phyloP scores from a whole-genome alignment of 2,329 filamentous ascomycete genomes.

The Didymella segeticola region DNA sequence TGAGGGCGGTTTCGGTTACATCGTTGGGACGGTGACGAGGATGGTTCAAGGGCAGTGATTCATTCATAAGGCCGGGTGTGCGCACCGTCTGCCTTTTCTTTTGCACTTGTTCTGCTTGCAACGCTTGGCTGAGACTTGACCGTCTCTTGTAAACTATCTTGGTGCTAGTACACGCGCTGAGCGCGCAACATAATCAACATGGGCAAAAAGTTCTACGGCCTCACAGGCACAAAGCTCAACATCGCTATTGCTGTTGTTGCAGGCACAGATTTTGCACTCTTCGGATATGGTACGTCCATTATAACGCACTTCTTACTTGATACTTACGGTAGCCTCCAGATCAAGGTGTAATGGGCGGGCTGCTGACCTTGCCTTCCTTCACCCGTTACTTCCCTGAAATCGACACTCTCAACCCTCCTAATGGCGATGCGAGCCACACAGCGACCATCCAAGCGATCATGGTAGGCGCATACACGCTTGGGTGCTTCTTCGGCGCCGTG shows the following conservation, averaged over 20 bases:
- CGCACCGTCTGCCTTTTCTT: background rate
- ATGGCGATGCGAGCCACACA: conserved; percentile 41
- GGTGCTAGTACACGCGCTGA: conserved; percentile 9
- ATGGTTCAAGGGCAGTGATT: too few relatives aligned
- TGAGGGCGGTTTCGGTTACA: conserved; percentile 9
- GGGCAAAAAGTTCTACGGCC: conserved; percentile 64
- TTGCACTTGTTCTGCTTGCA: conserved; percentile 1
- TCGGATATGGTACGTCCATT: conserved; percentile 67
- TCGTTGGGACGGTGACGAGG: conserved; percentile 3
- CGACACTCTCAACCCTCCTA: conserved; percentile 47
- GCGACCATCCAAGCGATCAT: conserved; percentile 54
- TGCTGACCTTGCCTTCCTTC: conserved; percentile 73
- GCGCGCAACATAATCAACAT: conserved; percentile 1
- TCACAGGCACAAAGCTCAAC: conserved; percentile 68
- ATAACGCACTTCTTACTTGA: background rate
- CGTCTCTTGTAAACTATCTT: conserved; percentile 1
- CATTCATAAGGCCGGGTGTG: conserved; percentile 5
- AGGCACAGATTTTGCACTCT: conserved; percentile 72
- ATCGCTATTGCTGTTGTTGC: conserved; percentile 75
- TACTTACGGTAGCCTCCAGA: conserved; percentile 20
- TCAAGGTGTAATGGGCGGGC: conserved; percentile 64
- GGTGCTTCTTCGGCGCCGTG: conserved; percentile 55
- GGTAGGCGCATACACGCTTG: conserved; percentile 47
- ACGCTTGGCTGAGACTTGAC: conserved; percentile 1
- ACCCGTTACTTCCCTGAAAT: conserved; percentile 53